Conservation (phyloP, 2,329 filamentous ascomycete genomes). For the Aspergillus sp. region DNA sequence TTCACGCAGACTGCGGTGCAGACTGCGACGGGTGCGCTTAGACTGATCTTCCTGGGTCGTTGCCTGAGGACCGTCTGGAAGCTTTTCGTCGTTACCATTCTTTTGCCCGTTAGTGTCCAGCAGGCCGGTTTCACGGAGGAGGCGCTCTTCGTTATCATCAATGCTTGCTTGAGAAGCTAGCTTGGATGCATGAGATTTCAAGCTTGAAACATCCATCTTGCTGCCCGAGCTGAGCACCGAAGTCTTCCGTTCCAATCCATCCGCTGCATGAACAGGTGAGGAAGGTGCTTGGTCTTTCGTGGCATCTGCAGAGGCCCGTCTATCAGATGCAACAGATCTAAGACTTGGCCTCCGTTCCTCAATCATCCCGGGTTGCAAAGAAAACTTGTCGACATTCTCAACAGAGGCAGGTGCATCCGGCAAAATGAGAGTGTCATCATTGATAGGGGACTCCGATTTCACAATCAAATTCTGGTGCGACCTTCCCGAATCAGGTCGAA, state of each 20-base stretch:
- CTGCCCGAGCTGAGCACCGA: constrained; percentile 34
- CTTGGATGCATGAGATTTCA: constrained; percentile 29
- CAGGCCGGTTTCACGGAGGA: constrained; percentile 62
- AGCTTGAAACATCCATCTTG: constrained; percentile 29
- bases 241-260: constrained; percentile 28
- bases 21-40: constrained; percentile 67
- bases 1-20: constrained; percentile 85
- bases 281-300: constrained; percentile 22
- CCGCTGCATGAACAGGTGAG: constrained; percentile 17
- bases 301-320: constrained; percentile 21
- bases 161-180: constrained; percentile 35
- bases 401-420: constrained; percentile 9
- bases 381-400: constrained; percentile 10
- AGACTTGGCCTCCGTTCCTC: constrained; percentile 27
- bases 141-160: constrained; percentile 61
- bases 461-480: constrained; percentile 1
- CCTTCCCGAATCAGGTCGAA: constrained; percentile 10
- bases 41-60: constrained; percentile 47
- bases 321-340: constrained; percentile 26
- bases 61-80: constrained; percentile 33
- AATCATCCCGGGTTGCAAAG: constrained; percentile 16
- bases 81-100: constrained; percentile 38
- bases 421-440: constrained; percentile 6
- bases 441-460: constrained; percentile 8
- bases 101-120: constrained; percentile 44